Evolutionary conservation across 2,329 filamentous ascomycete genomes (phyloP).

Genomic region (Alternaria sp.): DNA sequence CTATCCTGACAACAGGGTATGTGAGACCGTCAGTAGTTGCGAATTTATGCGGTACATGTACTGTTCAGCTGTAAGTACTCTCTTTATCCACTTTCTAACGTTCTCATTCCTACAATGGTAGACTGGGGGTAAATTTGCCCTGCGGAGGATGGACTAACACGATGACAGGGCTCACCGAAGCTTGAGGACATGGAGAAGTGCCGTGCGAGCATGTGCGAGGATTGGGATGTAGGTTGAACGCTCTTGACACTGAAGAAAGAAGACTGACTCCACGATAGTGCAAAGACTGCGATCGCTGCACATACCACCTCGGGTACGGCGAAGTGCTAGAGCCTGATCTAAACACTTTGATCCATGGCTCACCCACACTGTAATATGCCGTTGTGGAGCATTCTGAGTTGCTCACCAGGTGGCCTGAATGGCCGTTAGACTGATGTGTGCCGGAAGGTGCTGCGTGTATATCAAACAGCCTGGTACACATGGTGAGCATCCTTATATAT

Average conservation of each 20-base stretch:
- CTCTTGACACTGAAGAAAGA: neutral
- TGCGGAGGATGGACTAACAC: neutral
- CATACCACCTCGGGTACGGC: slow-evolving; percentile 4
- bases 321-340: slow-evolving; percentile 5
- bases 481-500: neutral
- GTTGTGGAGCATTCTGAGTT: neutral
- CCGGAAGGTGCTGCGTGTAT: neutral
- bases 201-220: slow-evolving; percentile 9
- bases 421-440: neutral
- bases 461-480: neutral
- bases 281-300: slow-evolving; percentile 17
- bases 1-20: neutral
- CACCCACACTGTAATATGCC: neutral
- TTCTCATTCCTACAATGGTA: neutral
- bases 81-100: neutral
- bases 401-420: neutral
- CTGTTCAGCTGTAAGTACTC: neutral
- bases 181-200: neutral
- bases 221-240: slow-evolving; percentile 6
- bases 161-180: neutral
- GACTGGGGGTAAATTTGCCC: neutral
- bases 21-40: slow-evolving; percentile 1
- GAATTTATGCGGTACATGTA: slow-evolving; percentile 3
- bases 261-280: slow-evolving; percentile 5
- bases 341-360: slow-evolving; percentile 5